Evolutionary conservation across 768 basidiomycete species (phyloP).

Genomic region (Collybia nuda): DNA sequence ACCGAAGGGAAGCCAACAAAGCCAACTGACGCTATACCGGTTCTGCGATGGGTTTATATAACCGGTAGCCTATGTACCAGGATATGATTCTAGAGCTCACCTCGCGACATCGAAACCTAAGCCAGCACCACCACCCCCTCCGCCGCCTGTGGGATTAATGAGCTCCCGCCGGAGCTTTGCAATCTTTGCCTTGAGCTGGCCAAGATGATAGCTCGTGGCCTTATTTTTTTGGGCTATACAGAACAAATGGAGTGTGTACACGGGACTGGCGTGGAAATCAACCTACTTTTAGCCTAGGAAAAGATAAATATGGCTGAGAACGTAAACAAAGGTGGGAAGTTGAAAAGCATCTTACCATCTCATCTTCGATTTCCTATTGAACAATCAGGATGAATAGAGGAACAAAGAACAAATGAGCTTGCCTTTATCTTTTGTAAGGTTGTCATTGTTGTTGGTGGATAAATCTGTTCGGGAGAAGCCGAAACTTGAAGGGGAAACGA

Average conservation of each 20-base stretch:
- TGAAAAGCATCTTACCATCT: constrained; percentile 63
- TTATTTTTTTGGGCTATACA: constrained; percentile 90
- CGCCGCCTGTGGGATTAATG: constrained; percentile 70
- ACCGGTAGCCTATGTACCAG: neutral
- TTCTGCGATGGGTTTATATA: constrained; percentile 39
- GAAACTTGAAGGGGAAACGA: constrained; percentile 21
- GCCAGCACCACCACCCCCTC: constrained; percentile 78
- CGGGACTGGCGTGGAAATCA: neutral
- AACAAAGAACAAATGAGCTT: constrained; percentile 13
- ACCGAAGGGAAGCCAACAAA: constrained; percentile 94
- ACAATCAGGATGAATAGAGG: constrained; percentile 14
- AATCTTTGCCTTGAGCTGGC: constrained; percentile 97
- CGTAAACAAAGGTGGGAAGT: neutral
- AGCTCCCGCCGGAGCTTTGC: constrained; percentile 96
- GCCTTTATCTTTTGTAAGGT: constrained; percentile 92
- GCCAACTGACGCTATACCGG: constrained; percentile 95
- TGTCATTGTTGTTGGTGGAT: constrained; percentile 59
- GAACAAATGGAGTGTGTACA: constrained; percentile 13
- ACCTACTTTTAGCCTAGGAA: constrained; percentile 82
- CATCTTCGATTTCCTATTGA: constrained; percentile 89
- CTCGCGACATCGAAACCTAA: constrained; percentile 96
- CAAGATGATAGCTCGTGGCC: constrained; percentile 94
- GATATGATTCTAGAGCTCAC: constrained; percentile 18
- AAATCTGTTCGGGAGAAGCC: constrained; percentile 35
- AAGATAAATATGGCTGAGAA: constrained; percentile 18